Percentiles rank a stretch among this genome's conserved stretches.
These are phyloP conservation scores for Fusarium virguliforme DNA, from an alignment of 2,329 filamentous ascomycete species.

Conservation along the genomic window DNA sequence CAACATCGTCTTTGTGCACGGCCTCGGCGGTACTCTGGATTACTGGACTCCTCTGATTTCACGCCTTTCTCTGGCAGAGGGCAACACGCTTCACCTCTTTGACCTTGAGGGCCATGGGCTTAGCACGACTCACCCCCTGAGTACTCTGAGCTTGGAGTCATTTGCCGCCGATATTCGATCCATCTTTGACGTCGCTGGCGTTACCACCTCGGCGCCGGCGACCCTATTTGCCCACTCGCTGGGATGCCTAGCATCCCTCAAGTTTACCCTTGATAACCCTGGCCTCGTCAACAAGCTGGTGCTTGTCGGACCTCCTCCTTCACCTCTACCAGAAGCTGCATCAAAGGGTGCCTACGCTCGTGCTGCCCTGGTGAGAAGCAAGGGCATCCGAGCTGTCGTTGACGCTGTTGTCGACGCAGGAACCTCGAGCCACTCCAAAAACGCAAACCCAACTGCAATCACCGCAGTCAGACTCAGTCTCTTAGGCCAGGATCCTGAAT, in stretches of 20 bases:
- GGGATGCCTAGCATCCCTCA: slow-evolving; percentile 65
- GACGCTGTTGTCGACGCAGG: slow-evolving; percentile 56
- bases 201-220: slow-evolving; percentile 50
- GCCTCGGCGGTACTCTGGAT: slow-evolving; percentile 65
- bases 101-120: slow-evolving; percentile 72
- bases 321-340: slow-evolving; percentile 60
- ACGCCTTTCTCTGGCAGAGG: slow-evolving; percentile 41
- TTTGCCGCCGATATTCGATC: slow-evolving; percentile 61
- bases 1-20: slow-evolving; percentile 68
- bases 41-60: slow-evolving; percentile 64
- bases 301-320: slow-evolving; percentile 64
- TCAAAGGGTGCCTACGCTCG: slow-evolving; percentile 52
- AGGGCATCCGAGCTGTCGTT: slow-evolving; percentile 63
- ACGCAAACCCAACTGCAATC: slow-evolving; percentile 58
- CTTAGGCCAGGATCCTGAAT: slow-evolving; percentile 66
- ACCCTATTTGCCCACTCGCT: slow-evolving; percentile 68
- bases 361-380: slow-evolving; percentile 59
- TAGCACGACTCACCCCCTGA: slow-evolving; percentile 65
- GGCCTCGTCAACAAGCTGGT: slow-evolving; percentile 62
- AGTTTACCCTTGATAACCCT: slow-evolving; percentile 60
- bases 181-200: slow-evolving; percentile 56
- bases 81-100: slow-evolving; percentile 59
- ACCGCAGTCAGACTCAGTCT: slow-evolving; percentile 62
- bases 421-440: slow-evolving; percentile 23
- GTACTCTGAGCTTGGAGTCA: slow-evolving; percentile 60